Base-by-base conservation (phyloP, 768 basidiomycete genomes). In the Mycena haematopus region DNA sequence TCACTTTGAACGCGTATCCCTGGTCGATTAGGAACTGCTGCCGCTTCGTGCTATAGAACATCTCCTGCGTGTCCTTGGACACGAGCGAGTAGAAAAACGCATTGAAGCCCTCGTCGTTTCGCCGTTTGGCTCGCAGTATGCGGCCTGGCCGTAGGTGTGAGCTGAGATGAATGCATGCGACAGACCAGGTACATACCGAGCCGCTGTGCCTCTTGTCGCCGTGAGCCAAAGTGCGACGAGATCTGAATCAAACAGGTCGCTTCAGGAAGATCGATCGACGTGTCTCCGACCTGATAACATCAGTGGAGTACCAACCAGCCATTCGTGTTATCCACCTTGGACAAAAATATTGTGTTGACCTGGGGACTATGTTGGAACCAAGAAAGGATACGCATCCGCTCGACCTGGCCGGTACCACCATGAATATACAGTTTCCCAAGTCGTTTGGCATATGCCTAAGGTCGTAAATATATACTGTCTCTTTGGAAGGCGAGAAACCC, bases 51-150 rank as follows among this genome's bases (percentile, higher is more conserved):
- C 93, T 96, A 82, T 98, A 99, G 77, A 90, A 99, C 95, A 99
- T 99, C 78, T 99, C 97, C 72, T 97, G 95, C 5, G 96, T 99
- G 77, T 98, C 96, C 76, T 97, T 97, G 25, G 96, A 98, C 35
- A 99, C 97, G 8, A 99, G 87, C 33, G 97, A 98, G 75, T 99
- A 99, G 78, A 99, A 99, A 79, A 99, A 99, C 24, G 97, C 97
- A 66, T 99, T 99, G 80, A 99, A 99, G 1, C 97, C 97, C 77
- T 99, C 97, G 71, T 99, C 97, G 72, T 99, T 99, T 66, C 97
- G 84, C 62, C 97, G 86, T 76, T 99, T 99, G 10, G 97, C 97
- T 49, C 97, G 91, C 47, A 99, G 79, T 70, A 99, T 99, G 49
- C 97, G 95, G 15, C 95, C 95, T 93, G 64, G 25, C 44, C 31